phyloP scores from a whole-genome alignment of 495 filamentous ascomycete genomes.

The Aspergillus baeticus region DNA sequence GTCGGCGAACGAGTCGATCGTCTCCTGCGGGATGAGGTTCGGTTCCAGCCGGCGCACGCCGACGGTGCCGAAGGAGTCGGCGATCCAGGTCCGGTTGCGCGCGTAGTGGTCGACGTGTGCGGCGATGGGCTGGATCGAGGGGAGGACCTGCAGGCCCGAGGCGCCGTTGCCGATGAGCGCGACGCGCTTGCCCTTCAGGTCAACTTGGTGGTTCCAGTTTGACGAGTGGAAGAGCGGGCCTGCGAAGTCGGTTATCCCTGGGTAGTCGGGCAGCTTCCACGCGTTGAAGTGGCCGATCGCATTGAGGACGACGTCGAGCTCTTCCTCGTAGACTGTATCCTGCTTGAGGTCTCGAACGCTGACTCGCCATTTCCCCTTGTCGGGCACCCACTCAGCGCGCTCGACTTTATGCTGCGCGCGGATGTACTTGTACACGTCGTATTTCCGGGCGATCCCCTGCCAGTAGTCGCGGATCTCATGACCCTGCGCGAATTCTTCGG shows the following conservation, averaged over 20 bases:
- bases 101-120: constrained; percentile 63
- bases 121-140: constrained; percentile 56
- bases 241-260: constrained; percentile 47
- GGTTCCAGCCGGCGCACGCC: constrained; percentile 45
- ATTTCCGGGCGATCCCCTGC: constrained; percentile 57
- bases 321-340: constrained; percentile 44
- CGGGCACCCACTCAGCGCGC: constrained; percentile 52
- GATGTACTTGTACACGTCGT: constrained; percentile 58
- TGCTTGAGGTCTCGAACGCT: constrained; percentile 38
- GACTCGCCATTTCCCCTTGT: constrained; percentile 50
- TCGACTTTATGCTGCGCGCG: constrained; percentile 51
- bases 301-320: constrained; percentile 58
- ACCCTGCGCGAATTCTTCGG: constrained; percentile 61
- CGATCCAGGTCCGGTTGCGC: constrained; percentile 67
- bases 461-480: constrained; percentile 66
- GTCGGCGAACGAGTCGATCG: constrained; percentile 47
- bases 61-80: constrained; percentile 50
- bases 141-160: constrained; percentile 55
- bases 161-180: constrained; percentile 64
- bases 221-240: constrained; percentile 54
- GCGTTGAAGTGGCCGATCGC: constrained; percentile 58
- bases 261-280: constrained; percentile 52
- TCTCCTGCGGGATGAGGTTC: constrained; percentile 50
- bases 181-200: constrained; percentile 52
- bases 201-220: constrained; percentile 49